Percentiles rank a stretch among this genome's conserved stretches.
Conservation (phyloP, 1,139 yeast genomes). For the Magnusiomyces paraingens region DNA sequence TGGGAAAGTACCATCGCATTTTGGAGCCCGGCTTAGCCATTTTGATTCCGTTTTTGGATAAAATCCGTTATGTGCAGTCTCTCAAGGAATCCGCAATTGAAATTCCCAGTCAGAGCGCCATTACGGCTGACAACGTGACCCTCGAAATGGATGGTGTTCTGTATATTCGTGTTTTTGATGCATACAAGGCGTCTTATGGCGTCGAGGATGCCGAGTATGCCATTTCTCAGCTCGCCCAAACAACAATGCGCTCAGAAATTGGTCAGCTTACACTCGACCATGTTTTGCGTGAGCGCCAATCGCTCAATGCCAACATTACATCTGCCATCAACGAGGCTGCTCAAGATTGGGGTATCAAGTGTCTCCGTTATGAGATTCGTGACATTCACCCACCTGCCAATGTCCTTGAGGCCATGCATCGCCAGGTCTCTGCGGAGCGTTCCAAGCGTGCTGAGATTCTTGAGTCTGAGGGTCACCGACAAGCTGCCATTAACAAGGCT, state of each 20-base stretch:
- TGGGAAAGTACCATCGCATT: conserved; percentile 75
- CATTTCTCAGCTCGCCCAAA: conserved; percentile 77
- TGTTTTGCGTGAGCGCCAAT: conserved; percentile 69
- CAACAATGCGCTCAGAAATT: conserved; percentile 86
- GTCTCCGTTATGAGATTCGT: conserved; percentile 78
- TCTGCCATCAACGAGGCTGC: conserved; percentile 81
- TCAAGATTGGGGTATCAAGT: conserved; percentile 77
- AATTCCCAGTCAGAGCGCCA: conserved; percentile 78
- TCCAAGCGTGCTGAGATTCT: conserved; percentile 81
- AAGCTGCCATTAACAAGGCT: conserved; percentile 70
- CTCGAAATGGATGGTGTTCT: conserved; percentile 80
- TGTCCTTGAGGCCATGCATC: conserved; percentile 87
- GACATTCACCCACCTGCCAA: conserved; percentile 85
- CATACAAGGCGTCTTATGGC: conserved; percentile 81
- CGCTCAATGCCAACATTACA: conserved; percentile 66
- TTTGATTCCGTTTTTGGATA: conserved; percentile 64
- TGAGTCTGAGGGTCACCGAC: conserved; percentile 80
- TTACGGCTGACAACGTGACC: conserved; percentile 80
- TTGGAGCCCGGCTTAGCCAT: conserved; percentile 75
- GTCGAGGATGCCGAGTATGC: conserved; percentile 88
- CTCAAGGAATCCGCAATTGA: conserved; percentile 79
- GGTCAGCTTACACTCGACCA: conserved; percentile 76
- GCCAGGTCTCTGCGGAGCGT: conserved; percentile 82
- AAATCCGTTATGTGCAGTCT: conserved; percentile 73
- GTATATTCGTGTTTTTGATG: conserved; percentile 69